Base-by-base conservation (phyloP, 2,329 filamentous ascomycete species). In the Venturia asperata region DNA sequence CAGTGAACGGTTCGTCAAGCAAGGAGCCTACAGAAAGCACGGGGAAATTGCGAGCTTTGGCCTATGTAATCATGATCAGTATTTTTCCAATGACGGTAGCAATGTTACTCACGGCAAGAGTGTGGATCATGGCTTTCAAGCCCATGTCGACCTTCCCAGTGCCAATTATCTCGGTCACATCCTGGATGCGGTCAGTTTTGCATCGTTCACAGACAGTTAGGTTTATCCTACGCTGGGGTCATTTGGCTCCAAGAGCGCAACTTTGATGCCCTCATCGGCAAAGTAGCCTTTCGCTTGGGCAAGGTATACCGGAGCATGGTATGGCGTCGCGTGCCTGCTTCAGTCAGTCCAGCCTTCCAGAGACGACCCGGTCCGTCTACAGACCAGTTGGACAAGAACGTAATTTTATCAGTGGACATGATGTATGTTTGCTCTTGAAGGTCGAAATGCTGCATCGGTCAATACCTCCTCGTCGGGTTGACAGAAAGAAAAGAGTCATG, bases 51-150 rank as follows among this genome's bases (percentile, higher is more conserved):
- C 88, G 87, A 47, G 89, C 88, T 76, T 91, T 90, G 73, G 88
- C 88, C 85, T 87, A n/a, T 45, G 6, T 4, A 24, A 21, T 21
- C 19, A 41, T 55, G 13, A 43, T 17, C 63, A 64, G 67, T 27
- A 3, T 68, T 61, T 66, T 63, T 34, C 43, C 45, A 11, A 17
- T 39, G 30, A 24, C 2, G 15, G 15, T 34, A 64, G 47, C 17
- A 42, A 43, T 37, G 60, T 21, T 17, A 74, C 80, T 68, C 76
- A 87, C 85, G 65, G 88, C 88, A 67, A 92, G 82, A 10, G 88
- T 91, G 72, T 92, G 89, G 70, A 92, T 92, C 88, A 92, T 91
- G 69, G 89, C 88, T 76, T 91, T 92, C 82, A 90, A 91, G 56
- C 88, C 89, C 72, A 91, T 83, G 72, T 91, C 88, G 62, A 90